phyloP scores from a whole-genome alignment of 495 filamentous ascomycete species.

The Mytilinidion resinicola region DNA sequence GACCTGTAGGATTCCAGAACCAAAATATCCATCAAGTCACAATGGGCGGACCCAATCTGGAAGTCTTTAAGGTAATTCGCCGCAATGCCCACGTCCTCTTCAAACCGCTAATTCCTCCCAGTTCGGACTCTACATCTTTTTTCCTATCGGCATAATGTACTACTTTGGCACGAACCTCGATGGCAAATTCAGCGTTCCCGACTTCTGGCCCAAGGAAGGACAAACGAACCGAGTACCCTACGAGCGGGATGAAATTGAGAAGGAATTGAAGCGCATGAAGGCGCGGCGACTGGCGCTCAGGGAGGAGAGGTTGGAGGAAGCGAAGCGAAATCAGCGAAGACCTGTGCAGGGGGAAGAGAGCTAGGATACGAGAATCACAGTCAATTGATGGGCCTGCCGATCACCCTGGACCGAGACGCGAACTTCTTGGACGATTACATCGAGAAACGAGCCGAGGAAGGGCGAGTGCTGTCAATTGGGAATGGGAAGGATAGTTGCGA shows the following conservation, averaged over 20 bases:
- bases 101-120: slow-evolving; percentile 31
- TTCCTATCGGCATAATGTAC: slow-evolving; percentile 98
- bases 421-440: too few species aligned
- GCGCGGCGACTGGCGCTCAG: slow-evolving; percentile 19
- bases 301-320: slow-evolving; percentile 15
- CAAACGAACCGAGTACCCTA: slow-evolving; percentile 84
- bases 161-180: slow-evolving; percentile 99
- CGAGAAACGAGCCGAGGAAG: too few species aligned
- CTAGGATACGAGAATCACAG: not conserved
- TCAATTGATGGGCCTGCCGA: too few species aligned
- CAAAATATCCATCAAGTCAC: slow-evolving; percentile 8
- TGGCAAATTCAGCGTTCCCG: slow-evolving; percentile 73
- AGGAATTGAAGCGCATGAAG: slow-evolving; percentile 27
- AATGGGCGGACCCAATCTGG: slow-evolving; percentile 84
- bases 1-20: too few species aligned
- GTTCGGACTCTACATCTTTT: slow-evolving; percentile 98
- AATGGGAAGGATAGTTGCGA: too few species aligned
- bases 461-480: too few species aligned
- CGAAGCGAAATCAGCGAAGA: not conserved
- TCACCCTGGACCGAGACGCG: too few species aligned
- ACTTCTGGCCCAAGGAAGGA: slow-evolving; percentile 88
- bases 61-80: slow-evolving; percentile 80
- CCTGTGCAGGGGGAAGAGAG: not conserved
- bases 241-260: slow-evolving; percentile 69
- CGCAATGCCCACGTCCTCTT: not conserved